Conservation (phyloP, 768 basidiomycete species). For the Postia placenta region DNA sequence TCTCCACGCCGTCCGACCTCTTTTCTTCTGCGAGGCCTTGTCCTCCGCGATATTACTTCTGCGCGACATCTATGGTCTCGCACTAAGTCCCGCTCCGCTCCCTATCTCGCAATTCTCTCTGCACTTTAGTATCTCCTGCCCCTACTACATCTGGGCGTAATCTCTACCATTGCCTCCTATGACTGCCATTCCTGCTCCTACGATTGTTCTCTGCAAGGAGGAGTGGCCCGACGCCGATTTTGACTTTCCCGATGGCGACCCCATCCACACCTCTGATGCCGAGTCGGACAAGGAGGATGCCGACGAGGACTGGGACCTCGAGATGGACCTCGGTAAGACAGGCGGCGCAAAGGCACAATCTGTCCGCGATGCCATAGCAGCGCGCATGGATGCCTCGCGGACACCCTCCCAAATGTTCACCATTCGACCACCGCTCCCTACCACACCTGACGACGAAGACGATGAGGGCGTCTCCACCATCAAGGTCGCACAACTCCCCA, state of each 20-base stretch:
- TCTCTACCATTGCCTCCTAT: conserved; percentile 31
- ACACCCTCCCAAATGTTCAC: conserved; percentile 41
- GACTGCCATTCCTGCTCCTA: conserved; percentile 55
- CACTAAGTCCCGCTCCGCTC: conserved; percentile 11
- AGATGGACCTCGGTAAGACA: conserved; percentile 62
- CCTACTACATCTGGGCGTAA: conserved; percentile 13
- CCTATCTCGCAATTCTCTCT: conserved; percentile 5
- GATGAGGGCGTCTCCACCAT: conserved; percentile 84
- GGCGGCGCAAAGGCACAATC: conserved; percentile 42
- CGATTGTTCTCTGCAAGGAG: conserved; percentile 49
- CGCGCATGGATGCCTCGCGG: conserved; percentile 32
- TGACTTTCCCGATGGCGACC: conserved; percentile 71
- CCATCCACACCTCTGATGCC: conserved; percentile 51
- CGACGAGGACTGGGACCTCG: conserved; percentile 76
- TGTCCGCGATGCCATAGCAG: conserved; percentile 31
- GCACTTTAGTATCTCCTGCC: conserved; percentile 16
- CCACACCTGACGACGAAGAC: conserved; percentile 58
- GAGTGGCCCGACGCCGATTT: conserved; percentile 89
- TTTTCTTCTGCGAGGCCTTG: conserved; percentile 1
- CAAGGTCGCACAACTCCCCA: conserved; percentile 53
- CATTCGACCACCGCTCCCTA: conserved; percentile 59
- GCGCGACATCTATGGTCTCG: conserved; percentile 9
- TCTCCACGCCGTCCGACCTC: background rate
- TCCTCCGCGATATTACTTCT: conserved; percentile 4
- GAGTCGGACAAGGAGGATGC: conserved; percentile 59